Conservation (phyloP, 768 basidiomycete genomes). For the Boletus vermiculosoides region DNA sequence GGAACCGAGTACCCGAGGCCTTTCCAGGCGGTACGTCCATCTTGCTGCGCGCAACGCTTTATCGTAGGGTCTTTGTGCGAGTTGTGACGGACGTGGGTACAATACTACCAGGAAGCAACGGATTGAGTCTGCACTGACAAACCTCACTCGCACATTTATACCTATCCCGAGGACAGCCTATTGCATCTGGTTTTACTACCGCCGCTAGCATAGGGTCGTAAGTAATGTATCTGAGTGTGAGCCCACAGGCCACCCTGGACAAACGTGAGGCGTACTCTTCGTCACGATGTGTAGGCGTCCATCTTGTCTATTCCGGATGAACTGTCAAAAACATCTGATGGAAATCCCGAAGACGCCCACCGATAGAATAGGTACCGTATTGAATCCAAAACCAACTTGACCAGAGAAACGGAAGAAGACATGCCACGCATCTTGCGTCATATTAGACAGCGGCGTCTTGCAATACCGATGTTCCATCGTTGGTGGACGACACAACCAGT, state of each 20-base stretch:
- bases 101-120: not conserved
- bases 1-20: constrained; percentile 6
- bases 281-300: constrained; percentile 13
- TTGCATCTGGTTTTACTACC: constrained; percentile 1
- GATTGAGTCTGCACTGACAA: not conserved
- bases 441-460: not conserved
- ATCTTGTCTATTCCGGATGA: not conserved
- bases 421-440: not conserved
- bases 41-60: not conserved
- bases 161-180: not conserved
- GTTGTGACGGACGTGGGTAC: not conserved
- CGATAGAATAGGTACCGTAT: not conserved
- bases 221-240: not conserved
- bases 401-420: not conserved
- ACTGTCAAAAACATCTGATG: not conserved
- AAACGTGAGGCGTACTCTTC: not conserved
- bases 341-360: constrained; percentile 15
- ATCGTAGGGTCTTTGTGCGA: not conserved
- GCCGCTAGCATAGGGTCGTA: constrained; percentile 1
- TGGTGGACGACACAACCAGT: not conserved
- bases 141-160: constrained; percentile 19
- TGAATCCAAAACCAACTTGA: not conserved
- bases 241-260: not conserved
- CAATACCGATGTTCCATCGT: not conserved
- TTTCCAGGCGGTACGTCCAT: not conserved